Evolutionary conservation across 1,284 basidiomycete genomes (phyloP).

Genomic region (Pascua sp.): DNA sequence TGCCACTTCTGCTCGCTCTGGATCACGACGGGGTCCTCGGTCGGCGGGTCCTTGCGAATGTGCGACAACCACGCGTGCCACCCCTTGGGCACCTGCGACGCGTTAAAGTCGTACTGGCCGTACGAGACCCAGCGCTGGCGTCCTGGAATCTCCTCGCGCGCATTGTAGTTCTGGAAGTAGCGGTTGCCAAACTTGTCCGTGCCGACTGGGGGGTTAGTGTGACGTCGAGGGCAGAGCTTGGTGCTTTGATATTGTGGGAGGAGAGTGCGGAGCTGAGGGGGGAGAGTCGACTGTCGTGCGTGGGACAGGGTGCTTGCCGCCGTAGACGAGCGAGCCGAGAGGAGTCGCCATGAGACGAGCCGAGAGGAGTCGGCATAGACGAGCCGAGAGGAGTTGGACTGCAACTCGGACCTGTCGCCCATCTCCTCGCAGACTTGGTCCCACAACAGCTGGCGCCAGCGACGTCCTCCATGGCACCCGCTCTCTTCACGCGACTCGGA

Average conservation of each 20-base stretch:
- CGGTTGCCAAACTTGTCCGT: conserved; percentile 87
- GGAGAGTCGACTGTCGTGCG: not conserved
- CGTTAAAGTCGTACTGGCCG: conserved; percentile 81
- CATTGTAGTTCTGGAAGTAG: conserved; percentile 85
- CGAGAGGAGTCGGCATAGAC: too few species aligned
- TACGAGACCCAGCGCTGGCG: conserved; percentile 93
- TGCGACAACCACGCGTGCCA: conserved; percentile 95
- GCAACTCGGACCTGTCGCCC: too few species aligned
- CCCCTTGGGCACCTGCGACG: conserved; percentile 83
- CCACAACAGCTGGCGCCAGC: too few species aligned
- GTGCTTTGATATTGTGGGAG: not conserved
- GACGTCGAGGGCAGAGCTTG: not conserved
- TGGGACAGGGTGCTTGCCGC: not conserved
- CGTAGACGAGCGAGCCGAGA: too few species aligned
- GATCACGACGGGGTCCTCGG: conserved; percentile 68
- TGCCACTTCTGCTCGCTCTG: conserved; percentile 72
- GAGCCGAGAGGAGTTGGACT: too few species aligned
- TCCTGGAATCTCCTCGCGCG: conserved; percentile 79
- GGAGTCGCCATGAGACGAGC: too few species aligned
- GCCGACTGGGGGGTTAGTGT: conserved; percentile 56
- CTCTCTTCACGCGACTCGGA: not conserved
- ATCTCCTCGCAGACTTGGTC: too few species aligned
- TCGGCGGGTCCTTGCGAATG: conserved; percentile 76
- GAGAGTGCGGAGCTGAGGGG: not conserved
- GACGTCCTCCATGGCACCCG: too few species aligned